Evolutionary conservation across 495 filamentous ascomycete genomes (phyloP), one percentile per base, ranked within the genome.

Genomic region (Tuber umbilicatum): DNA sequence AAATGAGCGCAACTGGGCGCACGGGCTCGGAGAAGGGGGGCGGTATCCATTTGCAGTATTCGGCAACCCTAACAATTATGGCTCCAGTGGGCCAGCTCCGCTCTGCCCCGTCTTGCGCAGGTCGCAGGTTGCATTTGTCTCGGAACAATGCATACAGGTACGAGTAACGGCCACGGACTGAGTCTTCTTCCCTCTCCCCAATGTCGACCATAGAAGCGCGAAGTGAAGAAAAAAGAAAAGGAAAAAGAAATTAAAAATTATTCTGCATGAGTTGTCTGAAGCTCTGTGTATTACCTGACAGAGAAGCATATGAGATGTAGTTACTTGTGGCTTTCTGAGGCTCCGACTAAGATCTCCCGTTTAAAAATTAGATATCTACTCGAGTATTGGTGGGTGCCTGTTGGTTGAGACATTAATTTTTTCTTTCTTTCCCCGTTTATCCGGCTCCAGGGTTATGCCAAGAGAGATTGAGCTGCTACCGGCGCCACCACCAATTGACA

Each of bases 341-440:
- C 12, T 64, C 55, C 27, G 55, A 64, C 35, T 64, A 64, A 35
- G 55, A 35, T 64, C 12, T 14, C 14, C 31, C 27, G 16, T 35
- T 6, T 6, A 70, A 31, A 45, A 64, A 64, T 70, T 43, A 72
- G 50, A 16, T 74, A 69, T 68, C n/a, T n/a, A n/a, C n/a, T n/a
- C n/a, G n/a, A n/a, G 70, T 17, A 77, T 73, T 78, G 75, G 74
- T 45, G 76, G 75, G 73, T 77, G 73, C 73, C 76, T 78, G 76
- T 75, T 23, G 75, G 72, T 35, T 78, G 74, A 78, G 76, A 77
- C 76, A 78, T 60, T 60, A 70, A 60, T 74, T 77, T 78, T 72
- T 40, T 55, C 40, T 50, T 77, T 76, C 50, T 38, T 69, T 72
- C 43, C 75, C 60, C 55, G 76, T 78, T 78, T 78, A 78, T 55